Evolutionary conservation across 2,329 filamentous ascomycete genomes (phyloP).

Genomic region (Fusarium lateritium): DNA sequence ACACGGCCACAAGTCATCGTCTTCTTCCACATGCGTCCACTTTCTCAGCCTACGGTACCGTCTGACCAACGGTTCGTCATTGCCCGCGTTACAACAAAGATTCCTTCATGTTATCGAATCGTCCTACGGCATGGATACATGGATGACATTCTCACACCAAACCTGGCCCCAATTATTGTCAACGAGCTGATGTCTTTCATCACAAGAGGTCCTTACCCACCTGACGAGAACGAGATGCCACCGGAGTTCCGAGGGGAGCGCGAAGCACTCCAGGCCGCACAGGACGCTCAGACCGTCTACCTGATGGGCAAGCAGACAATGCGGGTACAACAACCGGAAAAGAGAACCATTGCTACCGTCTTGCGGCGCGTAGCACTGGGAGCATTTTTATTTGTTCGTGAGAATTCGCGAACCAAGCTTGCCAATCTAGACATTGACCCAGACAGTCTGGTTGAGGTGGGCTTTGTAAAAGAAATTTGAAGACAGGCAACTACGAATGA

Average conservation of each 20-base stretch:
- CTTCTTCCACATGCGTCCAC: slow-evolving; percentile 80
- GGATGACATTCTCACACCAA: slow-evolving; percentile 77
- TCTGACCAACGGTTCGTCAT: slow-evolving; percentile 64
- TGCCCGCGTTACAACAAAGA: slow-evolving; percentile 55
- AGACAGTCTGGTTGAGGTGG: slow-evolving; percentile 76
- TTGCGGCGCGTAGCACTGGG: slow-evolving; percentile 64
- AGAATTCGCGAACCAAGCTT: slow-evolving; percentile 77
- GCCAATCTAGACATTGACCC: slow-evolving; percentile 66
- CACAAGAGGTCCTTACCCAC: slow-evolving; percentile 52
- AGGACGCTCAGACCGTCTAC: slow-evolving; percentile 66
- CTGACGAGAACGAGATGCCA: slow-evolving; percentile 45
- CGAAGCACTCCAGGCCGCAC: slow-evolving; percentile 60
- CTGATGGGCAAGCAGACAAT: slow-evolving; percentile 75
- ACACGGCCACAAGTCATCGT: slow-evolving; percentile 77
- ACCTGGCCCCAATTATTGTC: slow-evolving; percentile 70
- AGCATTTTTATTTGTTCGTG: slow-evolving; percentile 74
- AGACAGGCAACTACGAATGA: slow-evolving; percentile 8
- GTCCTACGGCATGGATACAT: slow-evolving; percentile 81
- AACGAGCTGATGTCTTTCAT: slow-evolving; percentile 72
- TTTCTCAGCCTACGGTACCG: slow-evolving; percentile 70
- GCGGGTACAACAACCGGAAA: slow-evolving; percentile 58
- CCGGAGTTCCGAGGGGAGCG: slow-evolving; percentile 56
- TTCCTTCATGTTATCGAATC: slow-evolving; percentile 77
- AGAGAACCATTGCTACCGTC: slow-evolving; percentile 54
- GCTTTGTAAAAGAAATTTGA: slow-evolving; percentile 77